Conservation (phyloP, 2,329 filamentous ascomycete genomes). For the Dichotomopilus funicola region DNA sequence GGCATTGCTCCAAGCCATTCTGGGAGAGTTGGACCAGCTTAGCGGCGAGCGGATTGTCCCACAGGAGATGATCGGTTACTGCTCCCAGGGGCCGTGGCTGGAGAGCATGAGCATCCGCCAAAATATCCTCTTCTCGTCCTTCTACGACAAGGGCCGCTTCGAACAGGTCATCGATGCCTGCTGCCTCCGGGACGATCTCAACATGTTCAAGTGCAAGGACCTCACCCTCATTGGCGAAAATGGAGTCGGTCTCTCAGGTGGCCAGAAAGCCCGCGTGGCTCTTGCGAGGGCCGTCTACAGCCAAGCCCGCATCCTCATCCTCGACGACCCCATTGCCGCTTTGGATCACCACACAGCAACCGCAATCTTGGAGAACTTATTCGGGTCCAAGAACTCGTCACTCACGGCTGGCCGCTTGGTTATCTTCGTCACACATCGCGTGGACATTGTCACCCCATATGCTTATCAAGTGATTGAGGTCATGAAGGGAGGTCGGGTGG, state of each 20-base stretch:
- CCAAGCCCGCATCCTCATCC: conserved; percentile 47
- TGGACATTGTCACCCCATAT: conserved; percentile 68
- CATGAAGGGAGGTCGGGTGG: conserved; percentile 46
- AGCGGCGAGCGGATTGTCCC: conserved; percentile 44
- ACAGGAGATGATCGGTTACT: conserved; percentile 47
- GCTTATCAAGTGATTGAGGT: conserved; percentile 71
- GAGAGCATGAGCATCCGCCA: conserved; percentile 60
- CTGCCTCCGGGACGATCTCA: conserved; percentile 49
- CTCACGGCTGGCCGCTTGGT: conserved; percentile 56
- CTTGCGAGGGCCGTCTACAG: conserved; percentile 59
- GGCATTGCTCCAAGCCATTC: conserved; percentile 50
- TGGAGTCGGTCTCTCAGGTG: conserved; percentile 56
- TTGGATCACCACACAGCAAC: conserved; percentile 57
- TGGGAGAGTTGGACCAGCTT: conserved; percentile 61
- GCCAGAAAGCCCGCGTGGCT: conserved; percentile 57
- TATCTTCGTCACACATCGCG: conserved; percentile 72
- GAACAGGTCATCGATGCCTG: conserved; percentile 55
- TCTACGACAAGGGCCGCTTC: conserved; percentile 51
- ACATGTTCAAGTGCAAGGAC: conserved; percentile 51
- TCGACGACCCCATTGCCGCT: conserved; percentile 59
- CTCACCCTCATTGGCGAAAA: conserved; percentile 55
- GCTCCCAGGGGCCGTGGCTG: conserved; percentile 57
- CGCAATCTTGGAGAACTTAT: conserved; percentile 54
- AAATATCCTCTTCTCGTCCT: conserved; percentile 56
- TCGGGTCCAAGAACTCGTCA: conserved; percentile 31